Evolutionary conservation across 768 basidiomycete species (phyloP).

Genomic region (Dendrothele bispora): DNA sequence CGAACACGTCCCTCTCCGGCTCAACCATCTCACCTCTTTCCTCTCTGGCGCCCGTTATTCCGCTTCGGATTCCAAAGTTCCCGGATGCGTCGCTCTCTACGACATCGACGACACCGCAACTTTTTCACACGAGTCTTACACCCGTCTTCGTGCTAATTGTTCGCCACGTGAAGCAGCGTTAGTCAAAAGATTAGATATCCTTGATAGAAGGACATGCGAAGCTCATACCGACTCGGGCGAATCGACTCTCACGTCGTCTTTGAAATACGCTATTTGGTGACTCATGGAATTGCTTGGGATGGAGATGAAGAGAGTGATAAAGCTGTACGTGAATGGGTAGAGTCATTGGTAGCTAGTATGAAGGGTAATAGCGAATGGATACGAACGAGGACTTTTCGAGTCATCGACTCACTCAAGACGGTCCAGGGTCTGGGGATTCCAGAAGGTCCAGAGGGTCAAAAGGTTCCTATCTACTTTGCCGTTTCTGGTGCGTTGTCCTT

Average conservation of each 20-base stretch:
- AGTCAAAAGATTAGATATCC: constrained; percentile 38
- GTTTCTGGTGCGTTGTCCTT: constrained; percentile 34
- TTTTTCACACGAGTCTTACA: constrained; percentile 43
- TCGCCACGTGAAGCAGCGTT: constrained; percentile 43
- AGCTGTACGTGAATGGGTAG: constrained; percentile 29
- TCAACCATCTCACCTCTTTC: constrained; percentile 45
- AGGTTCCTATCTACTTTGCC: constrained; percentile 34
- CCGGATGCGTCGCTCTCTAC: constrained; percentile 51
- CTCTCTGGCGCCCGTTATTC: constrained; percentile 48
- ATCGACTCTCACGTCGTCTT: constrained; percentile 28
- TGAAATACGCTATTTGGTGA: constrained; percentile 30
- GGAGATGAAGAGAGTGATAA: constrained; percentile 5
- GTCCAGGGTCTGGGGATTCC: constrained; percentile 28
- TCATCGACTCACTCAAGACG: constrained; percentile 40
- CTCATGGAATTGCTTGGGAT: constrained; percentile 29
- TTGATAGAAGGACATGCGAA: constrained; percentile 44
- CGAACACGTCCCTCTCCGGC: constrained; percentile 52
- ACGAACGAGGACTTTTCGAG: constrained; percentile 37
- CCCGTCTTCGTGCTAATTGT: constrained; percentile 40
- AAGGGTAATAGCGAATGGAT: constrained; percentile 33
- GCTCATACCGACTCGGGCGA: constrained; percentile 33
- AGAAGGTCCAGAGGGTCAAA: constrained; percentile 27
- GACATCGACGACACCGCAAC: constrained; percentile 42
- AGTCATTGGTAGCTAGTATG: constrained; percentile 15
- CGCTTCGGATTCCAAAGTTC: constrained; percentile 32